A percentile compares a stretch with the other conserved stretches of the same genome.
These are phyloP conservation scores for Scutellospora calospora DNA, from an alignment of 371 early-diverging fungal genomes.

Conservation along the genomic window DNA sequence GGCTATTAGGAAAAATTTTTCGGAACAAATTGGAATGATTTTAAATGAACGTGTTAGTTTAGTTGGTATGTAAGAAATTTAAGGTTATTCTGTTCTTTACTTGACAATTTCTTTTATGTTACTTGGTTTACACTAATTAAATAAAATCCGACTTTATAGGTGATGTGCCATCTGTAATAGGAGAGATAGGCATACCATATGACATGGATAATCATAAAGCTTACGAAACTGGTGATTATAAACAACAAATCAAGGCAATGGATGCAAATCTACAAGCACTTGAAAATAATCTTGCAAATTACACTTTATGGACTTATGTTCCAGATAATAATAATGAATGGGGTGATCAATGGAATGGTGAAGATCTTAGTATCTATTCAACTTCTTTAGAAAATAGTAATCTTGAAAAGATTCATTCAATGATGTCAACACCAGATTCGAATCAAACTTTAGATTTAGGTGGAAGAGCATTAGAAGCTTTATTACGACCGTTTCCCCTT, in stretches of 20 bases:
- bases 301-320: conserved; percentile 74
- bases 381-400: not conserved
- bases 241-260: conserved; percentile 72
- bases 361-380: conserved; percentile 63
- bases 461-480: conserved; percentile 43
- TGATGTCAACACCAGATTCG: not conserved
- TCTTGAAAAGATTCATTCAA: not conserved
- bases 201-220: conserved; percentile 64
- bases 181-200: conserved; percentile 80
- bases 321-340: conserved; percentile 64
- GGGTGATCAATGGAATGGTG: conserved; percentile 81
- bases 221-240: conserved; percentile 51
- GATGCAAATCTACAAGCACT: conserved; percentile 73
- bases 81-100: not conserved
- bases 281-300: conserved; percentile 67
- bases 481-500: conserved; percentile 44
- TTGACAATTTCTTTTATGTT: too few relatives aligned
- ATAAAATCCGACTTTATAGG: not conserved
- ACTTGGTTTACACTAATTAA: not conserved
- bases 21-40: conserved; percentile 64
- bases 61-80: conserved; percentile 52
- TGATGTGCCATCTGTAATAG: conserved; percentile 64
- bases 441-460: conserved; percentile 34
- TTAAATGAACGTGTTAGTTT: conserved; percentile 59
- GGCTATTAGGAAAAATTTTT: conserved; percentile 65